Conservation (phyloP, 2,329 filamentous ascomycete species). For the Paracoccidioides brasiliensis region DNA sequence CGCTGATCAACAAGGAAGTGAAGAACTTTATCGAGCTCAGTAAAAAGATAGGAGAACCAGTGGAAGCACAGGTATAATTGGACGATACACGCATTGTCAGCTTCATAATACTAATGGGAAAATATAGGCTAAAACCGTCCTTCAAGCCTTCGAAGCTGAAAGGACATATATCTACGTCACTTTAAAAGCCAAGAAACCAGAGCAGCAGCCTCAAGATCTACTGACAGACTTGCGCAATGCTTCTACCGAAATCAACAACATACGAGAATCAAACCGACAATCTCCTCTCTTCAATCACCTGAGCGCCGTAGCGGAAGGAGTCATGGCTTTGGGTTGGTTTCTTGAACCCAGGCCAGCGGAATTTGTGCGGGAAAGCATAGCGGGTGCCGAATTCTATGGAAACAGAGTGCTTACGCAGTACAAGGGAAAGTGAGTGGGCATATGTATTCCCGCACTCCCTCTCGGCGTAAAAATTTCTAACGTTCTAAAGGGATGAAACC, state of each 20-base stretch:
- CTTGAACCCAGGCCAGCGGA: slow-evolving; percentile 72
- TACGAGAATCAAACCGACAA: slow-evolving; percentile 69
- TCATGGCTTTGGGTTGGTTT: slow-evolving; percentile 83
- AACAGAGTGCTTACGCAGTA: slow-evolving; percentile 86
- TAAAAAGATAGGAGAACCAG: slow-evolving; percentile 60
- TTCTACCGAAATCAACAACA: slow-evolving; percentile 62
- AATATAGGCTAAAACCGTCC: slow-evolving; percentile 41
- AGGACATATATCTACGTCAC: slow-evolving; percentile 78
- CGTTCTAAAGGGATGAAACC: slow-evolving; percentile 50
- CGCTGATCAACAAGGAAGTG: slow-evolving; percentile 59
- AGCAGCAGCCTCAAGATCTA: slow-evolving; percentile 58
- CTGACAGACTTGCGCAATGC: slow-evolving; percentile 77
- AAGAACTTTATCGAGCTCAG: slow-evolving; percentile 67
- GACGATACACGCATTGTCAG: slow-evolving; percentile 22
- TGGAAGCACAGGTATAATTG: slow-evolving; percentile 61
- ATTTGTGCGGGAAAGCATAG: slow-evolving; percentile 70
- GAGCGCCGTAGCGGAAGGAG: slow-evolving; percentile 77
- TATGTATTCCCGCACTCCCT: not conserved
- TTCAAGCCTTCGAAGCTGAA: slow-evolving; percentile 65
- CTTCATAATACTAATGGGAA: not conserved
- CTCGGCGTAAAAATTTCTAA: slow-evolving; percentile 14
- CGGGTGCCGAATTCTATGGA: slow-evolving; percentile 82
- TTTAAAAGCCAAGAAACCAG: slow-evolving; percentile 85
- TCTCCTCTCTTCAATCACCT: slow-evolving; percentile 68
- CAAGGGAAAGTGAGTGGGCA: slow-evolving; percentile 55